Conservation (phyloP, 1,139 yeast genomes). For the Saccharomycopsis hybrid region DNA sequence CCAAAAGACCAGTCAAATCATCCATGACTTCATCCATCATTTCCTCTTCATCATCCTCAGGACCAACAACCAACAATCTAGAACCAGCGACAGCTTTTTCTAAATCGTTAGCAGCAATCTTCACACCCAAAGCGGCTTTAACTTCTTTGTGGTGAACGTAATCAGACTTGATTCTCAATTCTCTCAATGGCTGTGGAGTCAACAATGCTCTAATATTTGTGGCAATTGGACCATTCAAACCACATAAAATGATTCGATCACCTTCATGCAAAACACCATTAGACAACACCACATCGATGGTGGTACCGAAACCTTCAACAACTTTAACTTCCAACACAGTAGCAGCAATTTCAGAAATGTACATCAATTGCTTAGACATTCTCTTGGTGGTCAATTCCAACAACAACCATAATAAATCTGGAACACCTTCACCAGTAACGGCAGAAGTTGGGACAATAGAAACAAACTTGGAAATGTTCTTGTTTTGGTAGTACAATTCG, state of each 20-base stretch:
- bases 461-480: conserved; percentile 85
- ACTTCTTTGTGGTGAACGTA: conserved; percentile 95
- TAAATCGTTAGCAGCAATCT: conserved; percentile 94
- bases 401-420: conserved; percentile 93
- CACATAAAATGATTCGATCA: conserved; percentile 92
- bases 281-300: conserved; percentile 94
- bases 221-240: conserved; percentile 98
- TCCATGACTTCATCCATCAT: conserved; percentile 98
- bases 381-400: conserved; percentile 95
- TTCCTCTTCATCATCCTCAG: conserved; percentile 96
- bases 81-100: conserved; percentile 99
- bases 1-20: conserved; percentile 89
- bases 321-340: conserved; percentile 98
- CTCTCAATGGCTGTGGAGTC: conserved; percentile 97
- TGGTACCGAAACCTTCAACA: conserved; percentile 97
- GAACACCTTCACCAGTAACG: conserved; percentile 99
- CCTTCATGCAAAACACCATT: conserved; percentile 94
- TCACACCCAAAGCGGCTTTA: conserved; percentile 98
- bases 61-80: conserved; percentile 88
- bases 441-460: conserved; percentile 98
- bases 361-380: conserved; percentile 98
- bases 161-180: conserved; percentile 89
- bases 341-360: conserved; percentile 88
- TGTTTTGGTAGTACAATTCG: conserved; percentile 91
- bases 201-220: conserved; percentile 91